phyloP scores from a whole-genome alignment of 371 early-diverging fungal species.

The Syncephalastrum monosporum region DNA sequence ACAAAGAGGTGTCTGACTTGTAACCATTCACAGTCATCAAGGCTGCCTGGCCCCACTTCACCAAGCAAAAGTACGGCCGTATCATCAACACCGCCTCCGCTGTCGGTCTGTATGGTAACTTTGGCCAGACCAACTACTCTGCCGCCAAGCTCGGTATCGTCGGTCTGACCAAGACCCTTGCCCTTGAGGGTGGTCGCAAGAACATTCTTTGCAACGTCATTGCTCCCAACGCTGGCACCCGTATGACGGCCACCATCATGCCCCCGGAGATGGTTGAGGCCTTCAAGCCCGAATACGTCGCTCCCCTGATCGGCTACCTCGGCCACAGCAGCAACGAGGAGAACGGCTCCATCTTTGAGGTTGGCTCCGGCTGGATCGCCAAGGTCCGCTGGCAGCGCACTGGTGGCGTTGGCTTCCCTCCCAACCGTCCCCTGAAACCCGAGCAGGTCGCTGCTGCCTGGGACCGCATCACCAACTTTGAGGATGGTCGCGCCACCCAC shows the following conservation, averaged over 20 bases:
- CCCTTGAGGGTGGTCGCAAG: constrained; percentile 91
- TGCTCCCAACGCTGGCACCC: constrained; percentile 97
- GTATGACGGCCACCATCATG: constrained; percentile 96
- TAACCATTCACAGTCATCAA: constrained; percentile 58
- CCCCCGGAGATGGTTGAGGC: constrained; percentile 94
- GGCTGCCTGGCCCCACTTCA: constrained; percentile 96
- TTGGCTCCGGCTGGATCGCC: constrained; percentile 90
- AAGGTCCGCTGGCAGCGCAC: constrained; percentile 94
- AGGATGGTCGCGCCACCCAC: constrained; percentile 90
- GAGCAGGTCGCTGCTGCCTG: constrained; percentile 73
- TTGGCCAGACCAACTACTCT: constrained; percentile 97
- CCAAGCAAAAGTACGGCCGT: constrained; percentile 93
- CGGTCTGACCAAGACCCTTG: constrained; percentile 89
- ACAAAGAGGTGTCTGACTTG: neutral
- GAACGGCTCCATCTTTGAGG: constrained; percentile 89
- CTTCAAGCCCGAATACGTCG: constrained; percentile 96
- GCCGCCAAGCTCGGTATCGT: constrained; percentile 93
- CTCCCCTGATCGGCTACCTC: constrained; percentile 91
- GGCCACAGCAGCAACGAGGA: constrained; percentile 83
- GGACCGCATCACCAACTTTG: constrained; percentile 82
- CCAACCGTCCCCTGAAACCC: constrained; percentile 84
- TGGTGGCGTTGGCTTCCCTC: constrained; percentile 90
- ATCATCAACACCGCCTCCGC: constrained; percentile 89
- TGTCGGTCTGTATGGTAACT: constrained; percentile 98
- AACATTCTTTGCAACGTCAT: constrained; percentile 92